Percentiles rank a stretch among this genome's conserved stretches.
Conservation (phyloP, 495 filamentous ascomycete species). For the Glarea lozoyensis region DNA sequence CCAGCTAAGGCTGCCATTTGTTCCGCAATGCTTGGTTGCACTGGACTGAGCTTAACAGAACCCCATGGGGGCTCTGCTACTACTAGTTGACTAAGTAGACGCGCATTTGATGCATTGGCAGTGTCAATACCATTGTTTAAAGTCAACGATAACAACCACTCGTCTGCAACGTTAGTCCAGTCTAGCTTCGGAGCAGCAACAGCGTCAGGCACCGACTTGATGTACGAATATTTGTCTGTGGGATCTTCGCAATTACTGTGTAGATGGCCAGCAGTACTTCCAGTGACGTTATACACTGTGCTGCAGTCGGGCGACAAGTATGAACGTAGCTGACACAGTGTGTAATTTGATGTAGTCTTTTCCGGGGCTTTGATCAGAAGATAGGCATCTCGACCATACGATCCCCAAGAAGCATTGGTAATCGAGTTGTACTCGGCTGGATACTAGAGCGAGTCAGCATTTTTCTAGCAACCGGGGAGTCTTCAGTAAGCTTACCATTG, state of each 20-base stretch:
- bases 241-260: constrained; percentile 48
- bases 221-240: constrained; percentile 41
- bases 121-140: constrained; percentile 51
- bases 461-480: background rate
- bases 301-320: constrained; percentile 51
- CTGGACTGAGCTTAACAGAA: constrained; percentile 27
- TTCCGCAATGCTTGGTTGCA: constrained; percentile 55
- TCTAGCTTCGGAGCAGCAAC: constrained; percentile 29
- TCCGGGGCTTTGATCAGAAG: constrained; percentile 45
- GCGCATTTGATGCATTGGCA: constrained; percentile 50
- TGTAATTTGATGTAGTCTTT: constrained; percentile 32
- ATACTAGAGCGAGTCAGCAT: constrained; percentile 20
- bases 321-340: constrained; percentile 53
- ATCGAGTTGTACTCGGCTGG: constrained; percentile 58
- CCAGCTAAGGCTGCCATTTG: constrained; percentile 57
- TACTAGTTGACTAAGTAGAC: constrained; percentile 37
- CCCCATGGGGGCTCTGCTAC: constrained; percentile 29
- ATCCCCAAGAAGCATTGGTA: constrained; percentile 38
- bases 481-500: constrained; percentile 31
- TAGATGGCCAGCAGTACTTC: constrained; percentile 44
- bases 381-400: constrained; percentile 45
- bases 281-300: constrained; percentile 49
- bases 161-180: constrained; percentile 49
- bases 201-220: constrained; percentile 27
- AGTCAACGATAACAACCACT: constrained; percentile 48